Evolutionary conservation across 495 filamentous ascomycete genomes (phyloP), one percentile per base, ranked within the genome.

Genomic region (Annulohypoxylon bovei): DNA sequence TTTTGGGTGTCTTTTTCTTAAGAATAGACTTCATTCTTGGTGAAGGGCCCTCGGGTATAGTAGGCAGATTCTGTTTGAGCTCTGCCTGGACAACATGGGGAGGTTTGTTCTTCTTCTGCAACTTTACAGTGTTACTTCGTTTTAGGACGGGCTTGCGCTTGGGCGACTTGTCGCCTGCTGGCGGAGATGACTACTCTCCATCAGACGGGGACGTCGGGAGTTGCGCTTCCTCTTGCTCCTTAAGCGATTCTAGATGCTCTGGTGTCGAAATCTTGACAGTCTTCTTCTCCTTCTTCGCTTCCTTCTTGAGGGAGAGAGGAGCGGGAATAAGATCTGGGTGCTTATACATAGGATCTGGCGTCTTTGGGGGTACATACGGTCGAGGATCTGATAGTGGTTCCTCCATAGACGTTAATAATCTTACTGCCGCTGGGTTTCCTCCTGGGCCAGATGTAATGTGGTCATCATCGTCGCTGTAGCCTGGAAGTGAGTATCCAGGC

Each of bases 401-500:
- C 44, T 86, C 84, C 73, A 85, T 79, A 11, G 81, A 84, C 28
- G 83, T 88, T 74, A 88, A 73, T 70, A 88, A 75, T 46, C 85
- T 79, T n/a, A 86, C 78, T 63, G 74, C 80, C 49, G 77, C 77
- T 57, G 76, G 77, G 68, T 78, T 79, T 63, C 71, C 70, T 35
- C 67, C 66, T 30, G 76, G 63, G 56, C 73, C 72, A 49, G 71
- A 78, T 5, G 79, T 74, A 7, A 79, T 82, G 25, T 78, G 72
- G 62, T 80, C 76, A 20, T 82, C 76, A n/a, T 82, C 77, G 14
- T 86, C 84, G 69, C 80, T 80, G 68, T 86, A 87, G 42, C 77
- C 72, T 12, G 82, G 81, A 20, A 85, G 76, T 58, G 78, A 75
- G 59, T 84, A 86, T 44, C 81, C 81, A 23, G 81, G 79, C 16